phyloP scores from a whole-genome alignment of 139 green algal species.

The Choricystis sp. region DNA sequence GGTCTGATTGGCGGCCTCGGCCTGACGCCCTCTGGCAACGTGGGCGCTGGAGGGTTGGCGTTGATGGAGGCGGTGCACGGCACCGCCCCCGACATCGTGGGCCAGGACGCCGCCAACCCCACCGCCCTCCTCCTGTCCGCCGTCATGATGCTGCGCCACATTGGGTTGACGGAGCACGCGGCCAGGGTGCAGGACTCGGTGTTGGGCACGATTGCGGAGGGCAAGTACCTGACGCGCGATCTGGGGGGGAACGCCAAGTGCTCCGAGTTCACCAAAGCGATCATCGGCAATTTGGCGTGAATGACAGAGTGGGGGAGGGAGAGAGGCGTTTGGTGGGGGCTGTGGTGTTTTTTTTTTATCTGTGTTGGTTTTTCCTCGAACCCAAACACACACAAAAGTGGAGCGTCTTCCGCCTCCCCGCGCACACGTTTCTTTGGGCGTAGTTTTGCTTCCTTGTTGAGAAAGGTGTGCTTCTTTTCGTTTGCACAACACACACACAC shows the following conservation, averaged over 20 bases:
- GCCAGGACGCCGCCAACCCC: constrained; percentile 82
- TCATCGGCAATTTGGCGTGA: constrained; percentile 55
- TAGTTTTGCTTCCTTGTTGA: too few species aligned
- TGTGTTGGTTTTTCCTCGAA: not conserved
- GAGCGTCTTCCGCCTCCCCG: too few species aligned
- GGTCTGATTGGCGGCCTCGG: constrained; percentile 87
- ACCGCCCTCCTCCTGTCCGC: constrained; percentile 78
- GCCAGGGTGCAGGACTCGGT: constrained; percentile 50
- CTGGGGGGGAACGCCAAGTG: constrained; percentile 60
- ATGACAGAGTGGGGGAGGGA: not conserved
- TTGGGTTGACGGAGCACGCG: constrained; percentile 38
- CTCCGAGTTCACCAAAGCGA: constrained; percentile 77
- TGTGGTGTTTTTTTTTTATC: not conserved
- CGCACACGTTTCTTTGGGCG: too few species aligned
- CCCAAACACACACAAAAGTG: not conserved
- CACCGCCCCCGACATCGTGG: constrained; percentile 83
- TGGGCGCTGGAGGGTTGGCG: constrained; percentile 57
- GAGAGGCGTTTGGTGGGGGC: not conserved
- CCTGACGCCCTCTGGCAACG: constrained; percentile 78
- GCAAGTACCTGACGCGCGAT: constrained; percentile 77
- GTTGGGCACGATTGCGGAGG: constrained; percentile 58
- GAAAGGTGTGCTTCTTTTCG: not conserved
- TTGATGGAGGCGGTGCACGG: constrained; percentile 92
- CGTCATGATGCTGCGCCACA: constrained; percentile 90
- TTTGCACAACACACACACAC: not conserved